Percentiles rank a stretch among this genome's conserved stretches.
These are phyloP conservation scores for Conticribra guillardii DNA, from an alignment of 108 stramenopile species.

Conservation along the genomic window DNA sequence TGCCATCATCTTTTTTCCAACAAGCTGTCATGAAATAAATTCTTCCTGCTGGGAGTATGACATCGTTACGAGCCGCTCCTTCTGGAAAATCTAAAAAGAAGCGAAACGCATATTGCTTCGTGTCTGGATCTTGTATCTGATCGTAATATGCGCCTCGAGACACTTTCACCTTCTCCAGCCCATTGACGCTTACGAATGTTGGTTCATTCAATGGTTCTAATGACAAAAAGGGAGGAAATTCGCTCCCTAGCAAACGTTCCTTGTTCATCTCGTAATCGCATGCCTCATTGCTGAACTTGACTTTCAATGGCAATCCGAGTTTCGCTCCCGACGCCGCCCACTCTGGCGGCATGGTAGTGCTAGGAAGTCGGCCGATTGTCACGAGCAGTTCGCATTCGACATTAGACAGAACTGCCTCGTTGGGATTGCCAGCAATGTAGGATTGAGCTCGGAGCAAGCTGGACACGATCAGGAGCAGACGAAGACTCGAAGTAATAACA, in stretches of 20 bases:
- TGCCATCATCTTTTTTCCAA: slow-evolving; percentile 13
- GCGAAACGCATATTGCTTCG: slow-evolving; percentile 32
- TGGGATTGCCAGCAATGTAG: not conserved
- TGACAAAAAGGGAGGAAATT: slow-evolving; percentile 6
- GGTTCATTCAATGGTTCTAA: slow-evolving; percentile 41
- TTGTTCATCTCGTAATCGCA: slow-evolving; percentile 43
- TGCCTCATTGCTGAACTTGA: slow-evolving; percentile 37
- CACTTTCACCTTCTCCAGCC: slow-evolving; percentile 26
- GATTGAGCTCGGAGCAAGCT: no score
- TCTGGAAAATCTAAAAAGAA: slow-evolving; percentile 51
- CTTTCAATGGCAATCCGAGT: slow-evolving; percentile 39
- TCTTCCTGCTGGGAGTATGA: slow-evolving; percentile 43
- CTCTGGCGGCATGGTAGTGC: slow-evolving; percentile 48
- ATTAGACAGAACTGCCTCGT: not conserved
- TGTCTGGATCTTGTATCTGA: slow-evolving; percentile 29
- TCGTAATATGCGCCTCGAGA: slow-evolving; percentile 34
- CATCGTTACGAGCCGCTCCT: slow-evolving; percentile 45
- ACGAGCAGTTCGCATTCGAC: slow-evolving; percentile 9
- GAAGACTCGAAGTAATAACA: no score
- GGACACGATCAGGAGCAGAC: no score
- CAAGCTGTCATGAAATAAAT: slow-evolving; percentile 47
- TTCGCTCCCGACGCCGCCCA: slow-evolving; percentile 49
- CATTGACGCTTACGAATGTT: slow-evolving; percentile 31
- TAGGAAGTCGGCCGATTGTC: slow-evolving; percentile 36
- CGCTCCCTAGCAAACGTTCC: slow-evolving; percentile 23